Percentiles rank a stretch among this genome's conserved stretches.
Conservation (phyloP, 2,329 filamentous ascomycete genomes). For the Colletotrichum sp. region DNA sequence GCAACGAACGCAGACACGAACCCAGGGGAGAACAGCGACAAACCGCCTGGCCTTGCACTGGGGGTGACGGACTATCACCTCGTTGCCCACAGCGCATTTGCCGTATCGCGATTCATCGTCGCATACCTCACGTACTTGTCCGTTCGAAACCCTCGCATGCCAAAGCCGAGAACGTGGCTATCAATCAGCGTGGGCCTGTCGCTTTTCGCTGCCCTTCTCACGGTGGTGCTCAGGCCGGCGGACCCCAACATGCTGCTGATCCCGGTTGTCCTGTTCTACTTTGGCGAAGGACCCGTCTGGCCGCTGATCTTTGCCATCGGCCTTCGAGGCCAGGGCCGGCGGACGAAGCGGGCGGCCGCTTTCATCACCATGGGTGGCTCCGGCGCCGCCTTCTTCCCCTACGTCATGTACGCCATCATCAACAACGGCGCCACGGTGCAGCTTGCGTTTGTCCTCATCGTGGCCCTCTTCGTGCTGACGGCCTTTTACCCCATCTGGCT, state of each 20-base stretch:
- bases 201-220: conserved; percentile 58
- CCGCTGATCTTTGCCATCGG: conserved; percentile 82
- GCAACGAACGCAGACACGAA: conserved; percentile 39
- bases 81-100: conserved; percentile 75
- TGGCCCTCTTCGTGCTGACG: conserved; percentile 53
- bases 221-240: conserved; percentile 47
- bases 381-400: conserved; percentile 77
- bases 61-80: conserved; percentile 71
- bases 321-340: conserved; percentile 78
- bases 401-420: conserved; percentile 73
- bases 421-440: conserved; percentile 64
- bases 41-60: conserved; percentile 52
- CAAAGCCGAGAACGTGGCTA: conserved; percentile 74
- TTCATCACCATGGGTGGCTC: conserved; percentile 79
- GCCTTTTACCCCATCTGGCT: conserved; percentile 57
- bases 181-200: conserved; percentile 65
- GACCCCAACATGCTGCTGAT: conserved; percentile 57
- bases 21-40: conserved; percentile 44
- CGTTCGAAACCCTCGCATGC: conserved; percentile 52
- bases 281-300: conserved; percentile 84
- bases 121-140: conserved; percentile 67
- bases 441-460: conserved; percentile 68
- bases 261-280: conserved; percentile 75
- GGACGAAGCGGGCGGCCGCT: conserved; percentile 79
- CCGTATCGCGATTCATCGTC: conserved; percentile 74